Conservation (phyloP, 164 flowering plant genomes). For the Dillenia suffruticosa region DNA sequence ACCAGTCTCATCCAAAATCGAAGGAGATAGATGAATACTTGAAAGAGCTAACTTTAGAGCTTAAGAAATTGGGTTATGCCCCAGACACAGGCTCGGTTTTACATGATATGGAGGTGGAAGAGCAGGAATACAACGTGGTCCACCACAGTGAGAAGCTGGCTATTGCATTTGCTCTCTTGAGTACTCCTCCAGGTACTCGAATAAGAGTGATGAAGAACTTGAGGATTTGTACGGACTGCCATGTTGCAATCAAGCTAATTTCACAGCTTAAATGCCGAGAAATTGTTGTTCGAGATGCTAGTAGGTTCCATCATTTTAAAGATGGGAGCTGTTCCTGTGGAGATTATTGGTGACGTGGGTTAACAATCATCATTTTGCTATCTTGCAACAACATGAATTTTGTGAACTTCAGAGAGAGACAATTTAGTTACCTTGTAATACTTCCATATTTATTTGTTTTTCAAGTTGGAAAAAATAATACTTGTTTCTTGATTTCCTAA, state of each 20-base stretch:
- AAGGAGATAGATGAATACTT: constrained; percentile 45
- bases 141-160: constrained; percentile 78
- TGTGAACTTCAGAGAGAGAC: no score
- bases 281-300: constrained; percentile 59
- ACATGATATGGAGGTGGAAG: constrained; percentile 65
- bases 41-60: constrained; percentile 39
- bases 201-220: constrained; percentile 77
- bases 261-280: constrained; percentile 45
- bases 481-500: no score
- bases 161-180: constrained; percentile 62
- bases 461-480: no score
- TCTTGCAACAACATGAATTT: no score
- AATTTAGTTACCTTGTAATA: no score
- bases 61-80: constrained; percentile 50
- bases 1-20: constrained; percentile 46
- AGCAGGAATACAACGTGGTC: constrained; percentile 48
- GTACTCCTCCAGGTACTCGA: constrained; percentile 33
- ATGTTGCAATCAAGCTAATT: constrained; percentile 55
- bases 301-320: constrained; percentile 77
- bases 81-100: constrained; percentile 47
- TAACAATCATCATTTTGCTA: background rate
- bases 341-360: constrained; percentile 56
- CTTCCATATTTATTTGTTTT: no score
- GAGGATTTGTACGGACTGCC: constrained; percentile 65
- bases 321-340: constrained; percentile 68